Evolutionary conservation across 805 yeast species (phyloP).

Genomic region (Candida maesae): DNA sequence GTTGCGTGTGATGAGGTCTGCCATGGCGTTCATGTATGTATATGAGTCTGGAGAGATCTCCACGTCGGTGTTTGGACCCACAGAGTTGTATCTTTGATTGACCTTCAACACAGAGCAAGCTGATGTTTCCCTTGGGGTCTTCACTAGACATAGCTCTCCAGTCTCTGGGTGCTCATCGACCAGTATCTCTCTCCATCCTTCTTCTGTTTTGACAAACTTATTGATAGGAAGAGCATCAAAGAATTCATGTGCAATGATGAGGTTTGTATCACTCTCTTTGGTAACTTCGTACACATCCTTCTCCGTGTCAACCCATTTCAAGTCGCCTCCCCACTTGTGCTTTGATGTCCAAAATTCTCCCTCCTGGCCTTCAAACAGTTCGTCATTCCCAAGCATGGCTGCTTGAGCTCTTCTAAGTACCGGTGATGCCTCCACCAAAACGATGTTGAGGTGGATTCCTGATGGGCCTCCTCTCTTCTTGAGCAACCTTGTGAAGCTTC

Average conservation of each 20-base stretch:
- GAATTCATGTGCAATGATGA: slow-evolving; percentile 78
- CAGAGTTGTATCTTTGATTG: slow-evolving; percentile 45
- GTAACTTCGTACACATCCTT: slow-evolving; percentile 35
- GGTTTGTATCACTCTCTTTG: slow-evolving; percentile 41
- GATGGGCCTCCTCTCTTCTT: slow-evolving; percentile 31
- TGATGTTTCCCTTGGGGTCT: slow-evolving; percentile 58
- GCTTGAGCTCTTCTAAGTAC: slow-evolving; percentile 55
- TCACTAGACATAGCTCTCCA: slow-evolving; percentile 48
- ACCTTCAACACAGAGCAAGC: slow-evolving; percentile 53
- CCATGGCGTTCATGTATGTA: slow-evolving; percentile 50
- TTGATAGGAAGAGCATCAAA: slow-evolving; percentile 84
- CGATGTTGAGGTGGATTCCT: slow-evolving; percentile 32
- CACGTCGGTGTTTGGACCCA: slow-evolving; percentile 54
- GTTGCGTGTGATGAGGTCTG: slow-evolving; percentile 35
- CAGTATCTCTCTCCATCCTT: slow-evolving; percentile 77
- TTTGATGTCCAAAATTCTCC: slow-evolving; percentile 14
- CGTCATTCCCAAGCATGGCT: slow-evolving; percentile 33
- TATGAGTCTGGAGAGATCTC: slow-evolving; percentile 78
- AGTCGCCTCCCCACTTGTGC: slow-evolving; percentile 43
- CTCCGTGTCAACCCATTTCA: slow-evolving; percentile 62
- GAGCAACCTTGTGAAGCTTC: slow-evolving; percentile 40
- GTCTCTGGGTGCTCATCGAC: slow-evolving; percentile 47
- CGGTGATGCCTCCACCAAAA: slow-evolving; percentile 69
- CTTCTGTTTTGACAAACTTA: slow-evolving; percentile 53
- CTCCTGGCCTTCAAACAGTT: slow-evolving; percentile 16